A percentile compares a stretch with the other conserved stretches of the same genome.
Conservation (phyloP, 192 early-diverging fungal genomes). For the Glomus cerebriforme region DNA sequence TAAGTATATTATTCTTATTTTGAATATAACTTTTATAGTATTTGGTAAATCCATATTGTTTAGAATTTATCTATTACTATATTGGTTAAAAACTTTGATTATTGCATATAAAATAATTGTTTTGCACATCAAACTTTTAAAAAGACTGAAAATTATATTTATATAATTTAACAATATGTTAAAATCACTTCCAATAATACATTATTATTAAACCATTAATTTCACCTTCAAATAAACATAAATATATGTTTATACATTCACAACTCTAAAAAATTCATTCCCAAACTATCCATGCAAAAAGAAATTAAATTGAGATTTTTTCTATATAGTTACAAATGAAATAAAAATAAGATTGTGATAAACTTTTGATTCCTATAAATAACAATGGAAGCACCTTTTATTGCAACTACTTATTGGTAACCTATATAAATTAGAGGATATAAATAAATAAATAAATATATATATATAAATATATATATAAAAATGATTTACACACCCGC, state of each 20-base stretch:
- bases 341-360: not conserved
- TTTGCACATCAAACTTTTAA: too few species aligned
- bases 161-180: not conserved
- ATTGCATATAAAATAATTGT: too few species aligned
- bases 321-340: not conserved
- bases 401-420: not conserved
- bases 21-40: too few species aligned
- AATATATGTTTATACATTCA: not conserved
- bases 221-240: not conserved
- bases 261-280: not conserved
- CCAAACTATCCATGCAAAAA: not conserved
- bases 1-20: too few species aligned
- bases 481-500: constrained; percentile 37
- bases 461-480: not conserved
- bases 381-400: not conserved
- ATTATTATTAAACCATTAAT: not conserved
- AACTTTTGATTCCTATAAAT: not conserved
- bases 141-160: not conserved
- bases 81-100: too few species aligned
- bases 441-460: not conserved
- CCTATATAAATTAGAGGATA: not conserved
- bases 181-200: not conserved
- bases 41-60: too few species aligned
- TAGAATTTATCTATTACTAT: too few species aligned
- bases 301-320: not conserved